Conservation (phyloP, 768 basidiomycete genomes). For the Lactarius sanguifluus region DNA sequence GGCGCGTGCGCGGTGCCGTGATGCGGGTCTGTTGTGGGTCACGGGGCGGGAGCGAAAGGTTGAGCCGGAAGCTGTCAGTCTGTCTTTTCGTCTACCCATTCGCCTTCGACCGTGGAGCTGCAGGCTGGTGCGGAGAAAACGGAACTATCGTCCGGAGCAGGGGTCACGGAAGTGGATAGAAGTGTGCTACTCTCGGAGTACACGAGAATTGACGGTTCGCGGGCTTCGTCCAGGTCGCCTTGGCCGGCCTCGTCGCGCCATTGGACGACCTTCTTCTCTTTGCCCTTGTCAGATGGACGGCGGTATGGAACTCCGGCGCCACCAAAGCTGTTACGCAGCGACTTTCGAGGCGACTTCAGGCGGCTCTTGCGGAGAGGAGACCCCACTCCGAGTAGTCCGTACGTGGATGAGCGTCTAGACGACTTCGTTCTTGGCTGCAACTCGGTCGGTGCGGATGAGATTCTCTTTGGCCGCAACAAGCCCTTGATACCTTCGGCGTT, state of each 20-base stretch:
- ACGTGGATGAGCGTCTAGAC: constrained; percentile 48
- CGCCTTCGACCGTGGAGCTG: constrained; percentile 61
- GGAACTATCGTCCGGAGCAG: constrained; percentile 41
- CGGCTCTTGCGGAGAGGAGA: constrained; percentile 46
- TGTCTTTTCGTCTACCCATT: constrained; percentile 89
- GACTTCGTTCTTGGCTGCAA: constrained; percentile 41
- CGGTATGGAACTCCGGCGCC: constrained; percentile 53
- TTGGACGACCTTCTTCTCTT: constrained; percentile 67
- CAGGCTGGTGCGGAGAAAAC: constrained; percentile 41
- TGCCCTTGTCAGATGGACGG: constrained; percentile 63
- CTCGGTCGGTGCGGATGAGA: constrained; percentile 50
- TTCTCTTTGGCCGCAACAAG: constrained; percentile 46
- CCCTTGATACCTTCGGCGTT: constrained; percentile 51
- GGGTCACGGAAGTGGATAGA: constrained; percentile 34
- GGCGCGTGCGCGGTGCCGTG: constrained; percentile 33
- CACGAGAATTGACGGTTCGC: constrained; percentile 32
- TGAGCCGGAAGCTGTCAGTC: constrained; percentile 71
- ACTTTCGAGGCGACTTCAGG: constrained; percentile 40
- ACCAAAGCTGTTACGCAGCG: constrained; percentile 43
- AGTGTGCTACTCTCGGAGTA: constrained; percentile 31
- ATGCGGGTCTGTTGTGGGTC: constrained; percentile 24
- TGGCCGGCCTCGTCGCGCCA: constrained; percentile 88
- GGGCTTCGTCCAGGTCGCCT: constrained; percentile 70
- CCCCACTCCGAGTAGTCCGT: constrained; percentile 35
- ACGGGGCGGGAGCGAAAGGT: constrained; percentile 41